Evolutionary conservation across 208 protist genomes (phyloP).

Genomic region (Trypanosomatidae sp.): DNA sequence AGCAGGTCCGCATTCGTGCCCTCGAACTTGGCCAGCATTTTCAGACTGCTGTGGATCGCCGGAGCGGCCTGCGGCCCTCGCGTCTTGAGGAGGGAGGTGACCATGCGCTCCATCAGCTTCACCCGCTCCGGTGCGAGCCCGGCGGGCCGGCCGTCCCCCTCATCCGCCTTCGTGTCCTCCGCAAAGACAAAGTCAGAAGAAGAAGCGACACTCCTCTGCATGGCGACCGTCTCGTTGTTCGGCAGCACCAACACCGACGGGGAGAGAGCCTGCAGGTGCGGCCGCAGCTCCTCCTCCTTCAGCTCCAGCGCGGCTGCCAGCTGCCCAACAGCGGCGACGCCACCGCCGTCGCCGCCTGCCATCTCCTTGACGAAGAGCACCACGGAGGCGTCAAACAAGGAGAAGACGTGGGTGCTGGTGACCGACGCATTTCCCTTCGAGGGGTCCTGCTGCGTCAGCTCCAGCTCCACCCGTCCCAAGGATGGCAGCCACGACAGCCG

Average conservation of each 20-base stretch:
- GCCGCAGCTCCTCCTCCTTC: slow-evolving; percentile 22
- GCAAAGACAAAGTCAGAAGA: slow-evolving; percentile 25
- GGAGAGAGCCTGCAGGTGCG: slow-evolving; percentile 26
- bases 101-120: slow-evolving; percentile 61
- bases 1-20: slow-evolving; percentile 58
- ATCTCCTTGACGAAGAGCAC: slow-evolving; percentile 67
- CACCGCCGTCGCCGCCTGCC: neutral
- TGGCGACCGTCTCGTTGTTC: slow-evolving; percentile 18
- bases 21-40: slow-evolving; percentile 70
- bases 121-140: slow-evolving; percentile 63
- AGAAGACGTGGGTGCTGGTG: slow-evolving; percentile 44
- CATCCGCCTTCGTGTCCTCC: slow-evolving; percentile 27
- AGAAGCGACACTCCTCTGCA: slow-evolving; percentile 41
- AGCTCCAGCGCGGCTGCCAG: slow-evolving; percentile 30
- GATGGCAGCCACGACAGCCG: slow-evolving; percentile 67
- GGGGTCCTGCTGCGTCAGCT: slow-evolving; percentile 51
- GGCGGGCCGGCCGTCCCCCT: slow-evolving; percentile 40
- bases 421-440: slow-evolving; percentile 31
- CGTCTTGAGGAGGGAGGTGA: slow-evolving; percentile 71
- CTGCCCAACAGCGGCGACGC: slow-evolving; percentile 8
- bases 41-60: slow-evolving; percentile 86
- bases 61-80: slow-evolving; percentile 44
- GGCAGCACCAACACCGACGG: slow-evolving; percentile 36
- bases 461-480: slow-evolving; percentile 61
- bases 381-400: slow-evolving; percentile 70